These are phyloP conservation scores for Camellia granthamiana DNA, from an alignment of 148 eudicot species.

Conservation along the genomic window DNA sequence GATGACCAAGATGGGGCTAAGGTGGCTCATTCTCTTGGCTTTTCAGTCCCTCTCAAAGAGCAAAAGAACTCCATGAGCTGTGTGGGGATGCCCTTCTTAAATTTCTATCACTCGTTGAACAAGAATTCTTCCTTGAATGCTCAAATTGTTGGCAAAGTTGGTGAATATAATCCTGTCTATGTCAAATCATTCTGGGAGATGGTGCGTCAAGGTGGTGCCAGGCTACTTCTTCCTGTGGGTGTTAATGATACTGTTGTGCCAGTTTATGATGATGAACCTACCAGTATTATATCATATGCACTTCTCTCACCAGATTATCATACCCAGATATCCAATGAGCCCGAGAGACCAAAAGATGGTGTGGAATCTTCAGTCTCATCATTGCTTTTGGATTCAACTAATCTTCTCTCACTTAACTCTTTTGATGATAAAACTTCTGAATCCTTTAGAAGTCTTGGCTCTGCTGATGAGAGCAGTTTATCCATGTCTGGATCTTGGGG, in stretches of 20 bases:
- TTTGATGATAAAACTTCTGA: slow-evolving; percentile 55
- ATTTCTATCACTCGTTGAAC: slow-evolving; percentile 64
- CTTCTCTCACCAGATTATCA: slow-evolving; percentile 61
- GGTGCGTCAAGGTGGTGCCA: slow-evolving; percentile 67
- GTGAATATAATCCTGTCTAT: slow-evolving; percentile 68
- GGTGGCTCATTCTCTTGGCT: slow-evolving; percentile 28
- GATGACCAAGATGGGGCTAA: slow-evolving; percentile 44
- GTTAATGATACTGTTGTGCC: slow-evolving; percentile 65
- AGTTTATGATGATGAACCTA: slow-evolving; percentile 74
- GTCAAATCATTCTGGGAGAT: slow-evolving; percentile 60
- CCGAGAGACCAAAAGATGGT: slow-evolving; percentile 44
- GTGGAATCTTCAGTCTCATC: slow-evolving; percentile 46
- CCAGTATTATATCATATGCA: slow-evolving; percentile 47
- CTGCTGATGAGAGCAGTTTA: slow-evolving; percentile 59
- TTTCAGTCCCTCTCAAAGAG: too few relatives aligned
- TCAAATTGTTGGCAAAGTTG: slow-evolving; percentile 61
- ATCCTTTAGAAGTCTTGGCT: slow-evolving; percentile 62
- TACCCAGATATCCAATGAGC: slow-evolving; percentile 61
- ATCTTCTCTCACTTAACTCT: slow-evolving; percentile 45
- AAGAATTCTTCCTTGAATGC: slow-evolving; percentile 53
- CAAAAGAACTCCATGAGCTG: slow-evolving; percentile 46
- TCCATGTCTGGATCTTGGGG: slow-evolving; percentile 49
- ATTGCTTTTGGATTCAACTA: slow-evolving; percentile 50
- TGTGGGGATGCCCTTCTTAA: slow-evolving; percentile 74
- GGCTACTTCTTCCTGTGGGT: slow-evolving; percentile 73